Evolutionary conservation across 495 filamentous ascomycete species (phyloP), one percentile per base, ranked within the genome.

Genomic region (Pyronema omphalodes): DNA sequence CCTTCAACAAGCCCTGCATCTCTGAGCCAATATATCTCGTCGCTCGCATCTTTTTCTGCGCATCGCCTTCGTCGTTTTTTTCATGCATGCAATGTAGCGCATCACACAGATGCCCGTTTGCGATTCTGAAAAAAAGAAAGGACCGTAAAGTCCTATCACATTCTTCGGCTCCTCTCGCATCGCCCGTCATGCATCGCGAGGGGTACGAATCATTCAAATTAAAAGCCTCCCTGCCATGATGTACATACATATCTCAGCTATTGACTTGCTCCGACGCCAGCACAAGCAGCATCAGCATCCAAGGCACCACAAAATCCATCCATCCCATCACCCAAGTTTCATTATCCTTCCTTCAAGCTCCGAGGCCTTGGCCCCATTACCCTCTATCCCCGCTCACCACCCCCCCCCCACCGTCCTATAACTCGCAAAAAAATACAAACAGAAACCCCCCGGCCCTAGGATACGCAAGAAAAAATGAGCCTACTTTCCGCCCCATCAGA

Each of bases 401-500:
- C 5, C 23, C 2, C 23, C 23, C 2, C 39, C 39, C 15, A 17
- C 6, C 39, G 3, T 3, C 39, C 39, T 3, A 41, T 17, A 41
- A 41, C 11, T 17, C 39, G 11, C 39, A 12, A 41, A 12, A 41
- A 41, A 41, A 47, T 47, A 14, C 44, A 14, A 47, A 23, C 44
- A 14, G 44, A 47, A 47, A 45, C 9, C 7, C 18, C 12, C 18
- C 44, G 18, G 8, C 43, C 14, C 47, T 29, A 50, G 3, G 39
- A 41, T 52, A 58, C 12, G 36, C 46, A 55, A 51, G 57, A n/a
- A n/a, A 57, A 55, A 58, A 62, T 62, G 49, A 55, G 35, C 35
- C 63, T 63, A 54, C 60, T 63, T 51, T 48, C 55, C 15, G 61
- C 61, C 34, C 60, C 61, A 15, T 37, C 55, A 51, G 61, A 63